These are phyloP conservation scores for Hyphopichia homilentoma DNA, from an alignment of 805 yeast species.

Conservation along the genomic window DNA sequence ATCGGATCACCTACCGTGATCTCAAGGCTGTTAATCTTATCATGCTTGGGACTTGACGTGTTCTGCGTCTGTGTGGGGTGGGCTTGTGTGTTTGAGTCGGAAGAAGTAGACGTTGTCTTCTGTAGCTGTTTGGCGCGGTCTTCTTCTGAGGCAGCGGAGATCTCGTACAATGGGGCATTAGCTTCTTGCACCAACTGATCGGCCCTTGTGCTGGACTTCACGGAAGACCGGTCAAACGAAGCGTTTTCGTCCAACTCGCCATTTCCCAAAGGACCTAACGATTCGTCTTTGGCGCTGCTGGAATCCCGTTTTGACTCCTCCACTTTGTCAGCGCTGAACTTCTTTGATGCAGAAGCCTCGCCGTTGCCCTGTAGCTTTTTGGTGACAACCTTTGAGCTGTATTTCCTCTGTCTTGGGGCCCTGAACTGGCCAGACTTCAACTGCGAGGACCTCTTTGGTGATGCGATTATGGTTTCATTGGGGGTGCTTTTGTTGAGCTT, in stretches of 20 bases:
- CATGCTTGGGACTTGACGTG: conserved; percentile 4
- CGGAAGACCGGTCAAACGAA: conserved; percentile 18
- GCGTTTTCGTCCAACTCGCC: conserved; percentile 6
- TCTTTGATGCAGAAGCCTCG: too few species aligned
- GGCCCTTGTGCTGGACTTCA: conserved; percentile 18
- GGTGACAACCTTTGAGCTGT: conserved; percentile 24
- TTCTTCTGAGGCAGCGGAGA: conserved; percentile 19
- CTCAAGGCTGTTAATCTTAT: conserved; percentile 37
- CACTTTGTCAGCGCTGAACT: too few species aligned
- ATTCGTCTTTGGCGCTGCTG: conserved; percentile 3
- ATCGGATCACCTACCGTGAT: conserved; percentile 86
- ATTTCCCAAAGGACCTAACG: conserved; percentile 7
- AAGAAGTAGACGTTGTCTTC: conserved; percentile 10
- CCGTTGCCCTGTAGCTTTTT: conserved; percentile 21
- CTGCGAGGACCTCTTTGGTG: conserved; percentile 21
- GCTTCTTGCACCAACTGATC: conserved; percentile 41
- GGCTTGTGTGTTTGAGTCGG: conserved; percentile 13
- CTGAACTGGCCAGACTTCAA: conserved; percentile 26
- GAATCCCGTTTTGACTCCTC: conserved; percentile 3
- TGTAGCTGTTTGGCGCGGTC: conserved; percentile 8
- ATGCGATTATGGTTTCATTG: conserved; percentile 4
- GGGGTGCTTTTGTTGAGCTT: conserved; percentile 10
- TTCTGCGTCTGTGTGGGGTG: conserved; percentile 8
- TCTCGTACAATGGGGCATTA: conserved; percentile 53
- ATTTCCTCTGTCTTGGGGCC: conserved; percentile 28